Evolutionary conservation across 2,329 filamentous ascomycete genomes (phyloP).

Genomic region (Aspergillus calidoustus): DNA sequence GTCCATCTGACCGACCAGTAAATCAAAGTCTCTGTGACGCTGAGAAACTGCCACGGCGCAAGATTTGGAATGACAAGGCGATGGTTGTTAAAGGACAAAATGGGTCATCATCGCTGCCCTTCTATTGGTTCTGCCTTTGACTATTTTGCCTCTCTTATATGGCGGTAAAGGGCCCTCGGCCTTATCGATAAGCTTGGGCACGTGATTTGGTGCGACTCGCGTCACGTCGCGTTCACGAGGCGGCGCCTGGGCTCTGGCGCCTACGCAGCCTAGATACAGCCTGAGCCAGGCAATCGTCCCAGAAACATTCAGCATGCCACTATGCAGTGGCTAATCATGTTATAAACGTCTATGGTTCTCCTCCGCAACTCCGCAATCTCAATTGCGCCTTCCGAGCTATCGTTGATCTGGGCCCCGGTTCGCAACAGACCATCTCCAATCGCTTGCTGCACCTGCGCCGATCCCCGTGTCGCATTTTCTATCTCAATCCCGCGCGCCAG

Average conservation of each 20-base stretch:
- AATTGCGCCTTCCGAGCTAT: conserved; percentile 19
- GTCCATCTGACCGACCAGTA: conserved; percentile 6
- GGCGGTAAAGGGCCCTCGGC: conserved; percentile 26
- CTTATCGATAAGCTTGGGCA: conserved; percentile 16
- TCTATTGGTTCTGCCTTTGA: conserved; percentile 18
- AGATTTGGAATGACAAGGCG: not conserved
- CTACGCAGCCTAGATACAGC: conserved; percentile 6
- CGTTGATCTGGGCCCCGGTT: conserved; percentile 12
- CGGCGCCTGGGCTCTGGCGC: conserved; percentile 16
- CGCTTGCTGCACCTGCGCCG: not conserved
- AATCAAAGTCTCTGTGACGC: not conserved
- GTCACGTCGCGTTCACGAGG: conserved; percentile 29
- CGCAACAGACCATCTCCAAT: conserved; percentile 3
- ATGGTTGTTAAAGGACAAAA: conserved; percentile 3
- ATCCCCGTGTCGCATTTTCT: not conserved
- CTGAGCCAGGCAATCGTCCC: conserved; percentile 14
- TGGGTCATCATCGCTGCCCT: conserved; percentile 7
- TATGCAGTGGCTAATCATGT: not conserved
- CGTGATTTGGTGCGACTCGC: conserved; percentile 27
- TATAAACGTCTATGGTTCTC: conserved; percentile 24
- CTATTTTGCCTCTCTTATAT: conserved; percentile 30
- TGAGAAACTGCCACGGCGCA: not conserved
- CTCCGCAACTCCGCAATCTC: conserved; percentile 14
- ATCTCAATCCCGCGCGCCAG: not conserved
- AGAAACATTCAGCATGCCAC: conserved; percentile 12